Evolutionary conservation across 768 basidiomycete genomes (phyloP).

Genomic region (Russula dissimulans): DNA sequence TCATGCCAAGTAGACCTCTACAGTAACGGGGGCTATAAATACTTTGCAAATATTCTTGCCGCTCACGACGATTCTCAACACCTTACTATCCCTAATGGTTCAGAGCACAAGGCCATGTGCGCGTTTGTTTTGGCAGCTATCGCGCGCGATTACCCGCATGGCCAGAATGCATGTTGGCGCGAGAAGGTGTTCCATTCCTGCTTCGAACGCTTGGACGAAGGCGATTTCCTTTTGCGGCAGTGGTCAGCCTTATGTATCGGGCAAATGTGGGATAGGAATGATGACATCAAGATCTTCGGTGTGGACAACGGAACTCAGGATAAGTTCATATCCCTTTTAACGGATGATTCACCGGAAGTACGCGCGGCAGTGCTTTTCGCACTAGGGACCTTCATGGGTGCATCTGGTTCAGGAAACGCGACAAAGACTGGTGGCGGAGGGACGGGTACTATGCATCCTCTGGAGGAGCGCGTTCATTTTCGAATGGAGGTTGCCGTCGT

Average conservation of each 20-base stretch:
- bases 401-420: constrained; percentile 64
- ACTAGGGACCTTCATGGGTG: constrained; percentile 88
- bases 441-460: constrained; percentile 66
- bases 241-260: constrained; percentile 93
- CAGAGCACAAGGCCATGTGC: constrained; percentile 97
- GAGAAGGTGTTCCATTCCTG: constrained; percentile 83
- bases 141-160: constrained; percentile 78
- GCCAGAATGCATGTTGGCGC: constrained; percentile 77
- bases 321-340: constrained; percentile 65
- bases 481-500: constrained; percentile 88
- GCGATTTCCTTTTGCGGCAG: constrained; percentile 87
- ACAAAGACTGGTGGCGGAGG: constrained; percentile 73
- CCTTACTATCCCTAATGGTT: constrained; percentile 73
- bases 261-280: constrained; percentile 89
- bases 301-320: constrained; percentile 76
- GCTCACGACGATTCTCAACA: constrained; percentile 50
- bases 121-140: constrained; percentile 90
- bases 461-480: constrained; percentile 73
- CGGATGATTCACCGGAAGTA: constrained; percentile 89
- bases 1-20: constrained; percentile 86
- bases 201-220: constrained; percentile 74
- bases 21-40: constrained; percentile 74
- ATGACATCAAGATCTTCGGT: constrained; percentile 80
- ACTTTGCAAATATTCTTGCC: constrained; percentile 72
- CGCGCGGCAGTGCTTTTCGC: constrained; percentile 87